Conservation (phyloP, 148 eudicot genomes). For the Bassia scoparia region DNA sequence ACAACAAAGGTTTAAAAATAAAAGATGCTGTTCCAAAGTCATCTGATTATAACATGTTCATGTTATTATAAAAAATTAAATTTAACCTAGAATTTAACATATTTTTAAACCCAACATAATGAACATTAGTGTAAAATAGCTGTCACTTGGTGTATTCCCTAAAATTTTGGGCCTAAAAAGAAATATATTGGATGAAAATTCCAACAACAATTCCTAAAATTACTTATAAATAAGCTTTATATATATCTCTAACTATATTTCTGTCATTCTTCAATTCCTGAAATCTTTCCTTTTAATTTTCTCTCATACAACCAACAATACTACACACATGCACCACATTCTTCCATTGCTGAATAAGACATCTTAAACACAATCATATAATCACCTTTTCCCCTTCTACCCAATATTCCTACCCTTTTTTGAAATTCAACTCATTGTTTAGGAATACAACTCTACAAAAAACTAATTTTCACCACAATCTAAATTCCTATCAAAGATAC, state of each 20-base stretch:
- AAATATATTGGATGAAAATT: constrained; percentile 9
- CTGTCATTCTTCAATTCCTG: constrained; percentile 14
- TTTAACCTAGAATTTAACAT: too few relatives aligned
- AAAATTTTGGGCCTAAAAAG: constrained; percentile 17
- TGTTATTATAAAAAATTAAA: constrained; percentile 16
- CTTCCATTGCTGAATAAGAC: too few relatives aligned
- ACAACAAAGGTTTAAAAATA: background rate
- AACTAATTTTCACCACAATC: too few relatives aligned
- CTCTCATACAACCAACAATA: background rate
- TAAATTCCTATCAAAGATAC: too few relatives aligned
- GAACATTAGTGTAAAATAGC: constrained; percentile 4
- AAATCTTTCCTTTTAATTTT: background rate
- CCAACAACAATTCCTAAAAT: constrained; percentile 5
- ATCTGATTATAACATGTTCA: background rate
- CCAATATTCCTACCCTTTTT: too few relatives aligned
- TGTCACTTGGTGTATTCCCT: constrained; percentile 25
- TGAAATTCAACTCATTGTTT: too few relatives aligned
- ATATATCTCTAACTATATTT: background rate
- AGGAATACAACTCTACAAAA: too few relatives aligned
- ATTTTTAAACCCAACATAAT: too few relatives aligned
- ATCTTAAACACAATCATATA: too few relatives aligned
- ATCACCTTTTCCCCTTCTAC: too few relatives aligned
- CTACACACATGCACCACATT: constrained; percentile 34
- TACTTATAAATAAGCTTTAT: constrained; percentile 27
- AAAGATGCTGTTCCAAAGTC: background rate